Evolutionary conservation across 805 yeast genomes (phyloP).

Genomic region (Monosporozyma aquatica): DNA sequence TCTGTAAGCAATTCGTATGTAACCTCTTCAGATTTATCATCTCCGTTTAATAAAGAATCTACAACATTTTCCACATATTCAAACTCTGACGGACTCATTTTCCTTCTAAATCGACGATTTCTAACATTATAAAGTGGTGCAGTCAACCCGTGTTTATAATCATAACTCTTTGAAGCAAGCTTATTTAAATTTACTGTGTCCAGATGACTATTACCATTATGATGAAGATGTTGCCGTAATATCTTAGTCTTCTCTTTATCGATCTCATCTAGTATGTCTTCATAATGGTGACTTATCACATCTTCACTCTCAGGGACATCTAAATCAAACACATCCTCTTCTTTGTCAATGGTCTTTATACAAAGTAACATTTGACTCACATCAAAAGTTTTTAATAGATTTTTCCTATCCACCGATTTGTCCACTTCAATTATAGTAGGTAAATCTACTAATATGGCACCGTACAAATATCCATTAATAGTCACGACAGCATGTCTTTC

Average conservation of each 20-base stretch:
- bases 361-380: conserved; percentile 78
- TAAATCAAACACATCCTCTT: conserved; percentile 39
- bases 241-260: conserved; percentile 17
- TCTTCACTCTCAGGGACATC: conserved; percentile 37
- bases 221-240: conserved; percentile 14
- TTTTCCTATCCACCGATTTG: conserved; percentile 79
- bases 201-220: conserved; percentile 20
- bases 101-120: conserved; percentile 61
- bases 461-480: conserved; percentile 61
- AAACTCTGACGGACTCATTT: conserved; percentile 60
- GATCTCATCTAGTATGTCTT: conserved; percentile 23
- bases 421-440: conserved; percentile 84
- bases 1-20: conserved; percentile 66
- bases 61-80: conserved; percentile 73
- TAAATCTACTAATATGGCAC: conserved; percentile 77
- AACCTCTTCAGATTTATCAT: conserved; percentile 75
- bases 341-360: conserved; percentile 42
- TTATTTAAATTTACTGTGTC: conserved; percentile 22
- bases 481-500: conserved; percentile 67
- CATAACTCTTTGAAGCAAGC: conserved; percentile 22
- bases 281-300: conserved; percentile 26
- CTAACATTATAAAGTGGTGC: conserved; percentile 69
- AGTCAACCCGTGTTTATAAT: conserved; percentile 69
- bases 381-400: conserved; percentile 78
- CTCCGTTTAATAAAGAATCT: conserved; percentile 62